phyloP scores from a whole-genome alignment of 2,329 filamentous ascomycete species.

The Aspergillus melleus region DNA sequence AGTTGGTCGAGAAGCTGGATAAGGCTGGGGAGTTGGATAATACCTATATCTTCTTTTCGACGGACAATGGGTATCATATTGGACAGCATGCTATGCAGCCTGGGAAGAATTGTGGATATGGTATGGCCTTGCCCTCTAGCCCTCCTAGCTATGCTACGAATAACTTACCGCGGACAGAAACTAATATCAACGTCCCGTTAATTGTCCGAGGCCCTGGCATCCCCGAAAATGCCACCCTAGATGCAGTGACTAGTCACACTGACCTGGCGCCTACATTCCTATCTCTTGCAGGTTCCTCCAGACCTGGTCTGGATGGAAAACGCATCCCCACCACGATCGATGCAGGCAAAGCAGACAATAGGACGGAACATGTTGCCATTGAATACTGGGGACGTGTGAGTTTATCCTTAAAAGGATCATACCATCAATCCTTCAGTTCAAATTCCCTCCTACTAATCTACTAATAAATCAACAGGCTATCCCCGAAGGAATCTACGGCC shows the following conservation, averaged over 20 bases:
- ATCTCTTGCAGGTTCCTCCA: constrained; percentile 36
- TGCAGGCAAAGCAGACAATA: constrained; percentile 22
- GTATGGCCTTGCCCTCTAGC: constrained; percentile 33
- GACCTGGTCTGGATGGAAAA: constrained; percentile 57
- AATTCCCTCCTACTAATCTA: too few species aligned
- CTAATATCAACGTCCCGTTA: constrained; percentile 59
- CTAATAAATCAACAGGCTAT: too few species aligned
- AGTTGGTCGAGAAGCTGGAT: constrained; percentile 44
- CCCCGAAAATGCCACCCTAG: constrained; percentile 38
- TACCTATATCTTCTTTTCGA: constrained; percentile 60
- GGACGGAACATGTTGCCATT: constrained; percentile 57
- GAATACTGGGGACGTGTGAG: constrained; percentile 56
- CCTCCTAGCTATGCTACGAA: neutral
- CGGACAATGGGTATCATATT: constrained; percentile 61
- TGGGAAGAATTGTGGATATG: constrained; percentile 58
- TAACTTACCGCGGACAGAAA: constrained; percentile 18
- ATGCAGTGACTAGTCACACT: constrained; percentile 61
- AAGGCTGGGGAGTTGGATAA: constrained; percentile 45
- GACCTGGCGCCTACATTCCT: constrained; percentile 65
- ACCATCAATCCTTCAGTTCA: too few species aligned
- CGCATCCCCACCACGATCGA: constrained; percentile 47
- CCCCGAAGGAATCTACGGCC: constrained; percentile 30
- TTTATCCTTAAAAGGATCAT: too few species aligned
- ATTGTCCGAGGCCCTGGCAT: constrained; percentile 60
- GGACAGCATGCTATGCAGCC: constrained; percentile 59